Evolutionary conservation across 2,329 filamentous ascomycete genomes (phyloP), one percentile per base, ranked within the genome.

Genomic region (Berkeleyomyces rouxiae): DNA sequence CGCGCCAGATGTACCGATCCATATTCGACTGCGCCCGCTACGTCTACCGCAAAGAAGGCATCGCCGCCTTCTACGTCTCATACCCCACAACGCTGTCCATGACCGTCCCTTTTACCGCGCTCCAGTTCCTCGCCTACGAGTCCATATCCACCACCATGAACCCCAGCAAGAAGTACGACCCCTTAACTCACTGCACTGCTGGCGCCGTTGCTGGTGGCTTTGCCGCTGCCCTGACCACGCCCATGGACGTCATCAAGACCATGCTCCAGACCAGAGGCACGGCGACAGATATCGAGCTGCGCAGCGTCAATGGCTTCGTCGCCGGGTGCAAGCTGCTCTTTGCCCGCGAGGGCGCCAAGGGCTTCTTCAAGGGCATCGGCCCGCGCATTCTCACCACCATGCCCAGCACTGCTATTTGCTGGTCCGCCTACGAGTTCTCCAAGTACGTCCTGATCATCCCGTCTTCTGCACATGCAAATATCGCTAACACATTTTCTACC

Each of bases 351-450:
- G 93, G 93, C 43, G 79, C 87, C 69, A 79, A 78, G 63, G 93
- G 93, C 3, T 99, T 97, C 75, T 91, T 96, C 76, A 91, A 95
- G 71, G 93, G 93, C 51, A 82, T 96, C 71, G 85, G 88, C 69
- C 93, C 93, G 57, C 82, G 93, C 70, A 86, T 99, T 58, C 85
- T 99, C 66, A 96, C 91, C 9, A 96, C 93, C 1, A 97, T 97
- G 87, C 93, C 93, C 23, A 96, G 91, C 76, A 99, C 93, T 42
- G 93, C 93, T n/a, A 99, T 99, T 71, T 99, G 93, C 79, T 99
- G 93, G 93, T 93, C 83, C 46, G 82, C 82, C 39, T 86, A 86
- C 68, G 83, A 86, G 69, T 83, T 83, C 66, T 85, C 81, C 68
- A 86, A 86, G 83, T 85, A 74, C 70, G 81, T 75, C n/a, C 36